Evolutionary conservation across 1,139 yeast genomes (phyloP).

Genomic region (Taphrina wiesneri): DNA sequence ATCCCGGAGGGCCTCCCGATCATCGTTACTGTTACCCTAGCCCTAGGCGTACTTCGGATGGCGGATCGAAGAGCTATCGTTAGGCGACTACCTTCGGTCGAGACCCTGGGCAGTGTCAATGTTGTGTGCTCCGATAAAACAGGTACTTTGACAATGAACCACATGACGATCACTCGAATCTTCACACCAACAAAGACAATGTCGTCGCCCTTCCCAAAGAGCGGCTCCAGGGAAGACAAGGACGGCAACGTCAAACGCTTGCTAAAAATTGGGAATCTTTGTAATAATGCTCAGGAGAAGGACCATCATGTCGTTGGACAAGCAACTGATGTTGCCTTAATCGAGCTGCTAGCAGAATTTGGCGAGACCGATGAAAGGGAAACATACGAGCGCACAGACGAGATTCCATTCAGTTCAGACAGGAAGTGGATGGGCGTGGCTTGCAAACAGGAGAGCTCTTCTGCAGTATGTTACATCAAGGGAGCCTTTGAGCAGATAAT

Average conservation of each 20-base stretch:
- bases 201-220: slow-evolving; percentile 24
- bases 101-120: slow-evolving; percentile 91
- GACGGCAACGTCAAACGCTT: slow-evolving; percentile 26
- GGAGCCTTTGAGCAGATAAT: slow-evolving; percentile 87
- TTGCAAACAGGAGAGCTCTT: slow-evolving; percentile 60
- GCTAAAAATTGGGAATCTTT: slow-evolving; percentile 60
- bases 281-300: slow-evolving; percentile 64
- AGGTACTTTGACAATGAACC: slow-evolving; percentile 91
- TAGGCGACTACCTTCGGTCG: slow-evolving; percentile 89
- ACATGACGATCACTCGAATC: slow-evolving; percentile 83
- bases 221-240: slow-evolving; percentile 22
- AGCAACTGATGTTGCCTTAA: slow-evolving; percentile 88
- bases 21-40: slow-evolving; percentile 92
- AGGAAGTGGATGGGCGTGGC: slow-evolving; percentile 89
- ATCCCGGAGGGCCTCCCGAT: slow-evolving; percentile 97
- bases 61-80: slow-evolving; percentile 91
- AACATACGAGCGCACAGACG: slow-evolving; percentile 55
- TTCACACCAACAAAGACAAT: slow-evolving; percentile 75
- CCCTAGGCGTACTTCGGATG: slow-evolving; percentile 93
- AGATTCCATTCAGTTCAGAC: slow-evolving; percentile 78
- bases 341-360: slow-evolving; percentile 71
- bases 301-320: slow-evolving; percentile 70
- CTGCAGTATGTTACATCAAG: slow-evolving; percentile 65
- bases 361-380: slow-evolving; percentile 55
- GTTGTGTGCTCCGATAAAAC: slow-evolving; percentile 95